These are phyloP conservation scores for Monilinia fructicola DNA, from an alignment of 2,329 filamentous ascomycete species.

Conservation along the genomic window DNA sequence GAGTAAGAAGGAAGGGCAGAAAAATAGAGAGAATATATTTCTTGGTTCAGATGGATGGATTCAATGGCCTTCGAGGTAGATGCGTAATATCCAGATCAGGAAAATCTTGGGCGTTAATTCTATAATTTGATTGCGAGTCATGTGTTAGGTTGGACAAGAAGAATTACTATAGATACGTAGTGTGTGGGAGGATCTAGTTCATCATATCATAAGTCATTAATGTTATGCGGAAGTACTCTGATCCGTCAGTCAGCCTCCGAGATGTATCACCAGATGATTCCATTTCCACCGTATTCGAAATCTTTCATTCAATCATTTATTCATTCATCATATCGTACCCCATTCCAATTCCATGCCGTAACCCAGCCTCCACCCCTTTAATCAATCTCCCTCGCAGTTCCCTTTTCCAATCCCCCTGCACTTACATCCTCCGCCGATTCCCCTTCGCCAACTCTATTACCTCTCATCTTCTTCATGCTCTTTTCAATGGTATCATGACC, in stretches of 20 bases:
- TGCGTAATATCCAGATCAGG: too few species aligned
- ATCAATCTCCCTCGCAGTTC: background rate
- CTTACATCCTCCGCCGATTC: background rate
- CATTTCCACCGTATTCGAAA: background rate
- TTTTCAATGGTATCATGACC: conserved; percentile 24
- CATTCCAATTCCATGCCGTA: too few species aligned
- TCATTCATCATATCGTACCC: background rate
- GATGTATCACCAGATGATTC: background rate
- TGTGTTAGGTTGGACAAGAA: background rate
- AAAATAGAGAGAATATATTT: too few species aligned
- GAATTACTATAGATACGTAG: background rate
- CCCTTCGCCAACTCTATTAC: background rate
- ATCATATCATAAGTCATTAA: background rate
- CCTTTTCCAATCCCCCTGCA: conserved; percentile 7
- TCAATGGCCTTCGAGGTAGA: too few species aligned
- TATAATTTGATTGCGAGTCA: too few species aligned
- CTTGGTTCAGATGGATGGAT: too few species aligned
- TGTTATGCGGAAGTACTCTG: background rate
- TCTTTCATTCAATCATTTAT: background rate
- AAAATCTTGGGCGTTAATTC: too few species aligned
- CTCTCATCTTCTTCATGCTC: conserved; percentile 32
- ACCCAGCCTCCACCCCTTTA: background rate
- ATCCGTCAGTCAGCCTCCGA: background rate
- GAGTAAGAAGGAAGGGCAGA: too few species aligned
- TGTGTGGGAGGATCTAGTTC: background rate